Conservation (phyloP, 768 basidiomycete genomes). For the Leucocoprinus birnbaumii region DNA sequence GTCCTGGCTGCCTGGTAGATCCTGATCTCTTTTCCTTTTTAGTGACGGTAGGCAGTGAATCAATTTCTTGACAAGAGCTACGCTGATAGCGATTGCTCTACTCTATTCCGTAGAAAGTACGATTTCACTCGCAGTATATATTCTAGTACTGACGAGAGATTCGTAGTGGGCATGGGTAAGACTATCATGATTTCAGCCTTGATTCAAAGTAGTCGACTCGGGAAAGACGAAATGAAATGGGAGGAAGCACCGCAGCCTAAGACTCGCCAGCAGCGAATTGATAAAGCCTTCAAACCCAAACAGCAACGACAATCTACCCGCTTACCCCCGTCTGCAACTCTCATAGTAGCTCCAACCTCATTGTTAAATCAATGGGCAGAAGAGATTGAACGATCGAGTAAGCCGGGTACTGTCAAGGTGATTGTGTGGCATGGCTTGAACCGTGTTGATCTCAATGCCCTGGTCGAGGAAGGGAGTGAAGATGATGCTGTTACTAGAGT, state of each 20-base stretch:
- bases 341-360: conserved; percentile 92
- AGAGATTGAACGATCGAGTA: conserved; percentile 84
- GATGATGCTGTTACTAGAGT: conserved; percentile 57
- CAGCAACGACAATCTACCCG: conserved; percentile 28
- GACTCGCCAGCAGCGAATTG: conserved; percentile 57
- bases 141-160: conserved; percentile 1
- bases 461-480: conserved; percentile 54
- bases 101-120: conserved; percentile 43
- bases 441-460: conserved; percentile 64
- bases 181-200: conserved; percentile 92
- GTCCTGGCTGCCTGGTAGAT: too few species aligned
- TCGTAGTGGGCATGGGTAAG: conserved; percentile 91
- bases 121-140: conserved; percentile 15
- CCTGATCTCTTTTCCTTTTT: not conserved
- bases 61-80: too few species aligned
- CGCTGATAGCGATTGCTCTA: not conserved
- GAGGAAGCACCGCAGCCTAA: conserved; percentile 30
- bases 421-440: conserved; percentile 90
- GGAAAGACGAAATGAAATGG: conserved; percentile 34
- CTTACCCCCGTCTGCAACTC: conserved; percentile 56
- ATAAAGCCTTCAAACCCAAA: conserved; percentile 56
- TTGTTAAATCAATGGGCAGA: conserved; percentile 92
- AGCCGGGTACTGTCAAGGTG: conserved; percentile 60
- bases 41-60: conserved; percentile 36
- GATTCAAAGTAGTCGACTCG: conserved; percentile 71